Percentiles rank a stretch among this genome's conserved stretches.
phyloP scores from a whole-genome alignment of 305 asterid species.

The Rubia occidens region DNA sequence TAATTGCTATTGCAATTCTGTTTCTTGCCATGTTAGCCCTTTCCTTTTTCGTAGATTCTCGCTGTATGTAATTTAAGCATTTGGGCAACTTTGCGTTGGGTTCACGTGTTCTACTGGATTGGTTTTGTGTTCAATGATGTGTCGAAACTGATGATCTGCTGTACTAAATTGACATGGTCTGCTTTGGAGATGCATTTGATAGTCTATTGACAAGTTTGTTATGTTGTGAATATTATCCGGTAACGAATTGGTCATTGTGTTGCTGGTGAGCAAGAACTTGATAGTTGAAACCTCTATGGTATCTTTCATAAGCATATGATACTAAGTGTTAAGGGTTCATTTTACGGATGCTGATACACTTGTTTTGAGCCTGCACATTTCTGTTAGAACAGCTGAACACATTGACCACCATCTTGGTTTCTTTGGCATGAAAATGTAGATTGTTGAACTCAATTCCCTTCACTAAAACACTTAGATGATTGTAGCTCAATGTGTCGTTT shows the following conservation, averaged over 20 bases:
- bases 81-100: background rate
- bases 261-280: background rate
- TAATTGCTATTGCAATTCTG: background rate
- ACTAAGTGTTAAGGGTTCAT: background rate
- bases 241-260: background rate
- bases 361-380: background rate
- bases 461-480: background rate
- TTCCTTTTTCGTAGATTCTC: background rate
- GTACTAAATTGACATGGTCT: background rate
- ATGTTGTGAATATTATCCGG: background rate
- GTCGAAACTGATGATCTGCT: background rate
- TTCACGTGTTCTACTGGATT: background rate
- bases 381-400: background rate
- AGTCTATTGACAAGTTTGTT: background rate
- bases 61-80: background rate
- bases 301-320: background rate
- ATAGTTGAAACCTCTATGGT: background rate
- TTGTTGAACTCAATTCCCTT: background rate
- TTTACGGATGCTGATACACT: too few relatives aligned
- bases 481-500: too few relatives aligned
- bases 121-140: background rate
- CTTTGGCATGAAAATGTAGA: background rate
- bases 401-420: too few relatives aligned
- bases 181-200: too few relatives aligned
- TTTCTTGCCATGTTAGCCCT: background rate